phyloP scores from a whole-genome alignment of 768 basidiomycete genomes.

The Amanita polypyramis region DNA sequence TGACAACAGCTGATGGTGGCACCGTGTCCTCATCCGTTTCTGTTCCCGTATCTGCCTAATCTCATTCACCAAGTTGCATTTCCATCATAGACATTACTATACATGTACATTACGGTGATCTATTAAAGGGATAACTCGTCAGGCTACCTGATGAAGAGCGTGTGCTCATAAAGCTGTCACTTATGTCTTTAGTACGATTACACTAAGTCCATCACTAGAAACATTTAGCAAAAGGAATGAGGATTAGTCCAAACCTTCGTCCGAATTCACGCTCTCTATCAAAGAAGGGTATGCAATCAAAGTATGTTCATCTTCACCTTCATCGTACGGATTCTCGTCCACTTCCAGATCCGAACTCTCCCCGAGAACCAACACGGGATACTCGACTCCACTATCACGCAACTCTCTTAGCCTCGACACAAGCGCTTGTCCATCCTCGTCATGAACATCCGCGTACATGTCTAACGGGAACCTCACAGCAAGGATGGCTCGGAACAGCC shows the following conservation, averaged over 20 bases:
- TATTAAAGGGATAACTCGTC: no score
- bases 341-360: neutral
- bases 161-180: no score
- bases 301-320: neutral
- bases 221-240: no score
- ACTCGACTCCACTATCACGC: constrained; percentile 1
- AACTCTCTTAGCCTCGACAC: neutral
- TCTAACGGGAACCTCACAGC: constrained; percentile 1
- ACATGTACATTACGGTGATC: neutral
- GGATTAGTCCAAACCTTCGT: neutral
- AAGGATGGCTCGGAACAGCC: constrained; percentile 4
- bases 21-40: neutral
- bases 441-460: neutral
- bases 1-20: neutral
- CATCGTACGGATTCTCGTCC: neutral
- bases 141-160: no score
- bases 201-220: no score
- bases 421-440: neutral
- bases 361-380: constrained; percentile 1
- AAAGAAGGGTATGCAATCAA: neutral
- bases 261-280: neutral
- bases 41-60: constrained; percentile 2
- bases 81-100: neutral
- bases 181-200: no score
- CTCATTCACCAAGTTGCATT: neutral